Evolutionary conservation across 2,329 filamentous ascomycete species (phyloP).

Genomic region (Berkeleyomyces basicola): DNA sequence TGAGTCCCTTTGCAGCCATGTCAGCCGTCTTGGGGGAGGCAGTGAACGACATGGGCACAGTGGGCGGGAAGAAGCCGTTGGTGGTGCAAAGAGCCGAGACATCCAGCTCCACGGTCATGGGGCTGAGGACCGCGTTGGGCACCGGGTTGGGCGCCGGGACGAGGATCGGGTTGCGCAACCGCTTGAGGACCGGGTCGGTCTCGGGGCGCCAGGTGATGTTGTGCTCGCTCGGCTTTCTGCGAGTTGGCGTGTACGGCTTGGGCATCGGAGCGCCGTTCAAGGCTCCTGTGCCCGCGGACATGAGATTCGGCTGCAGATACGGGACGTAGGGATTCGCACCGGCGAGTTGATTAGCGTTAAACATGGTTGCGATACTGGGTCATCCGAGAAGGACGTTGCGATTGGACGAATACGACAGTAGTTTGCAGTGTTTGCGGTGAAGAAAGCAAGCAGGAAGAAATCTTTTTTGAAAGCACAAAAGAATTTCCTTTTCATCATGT

Average conservation of each 20-base stretch:
- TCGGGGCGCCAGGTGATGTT: not conserved
- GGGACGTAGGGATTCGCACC: too few species aligned
- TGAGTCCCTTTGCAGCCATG: not conserved
- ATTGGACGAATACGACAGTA: too few species aligned
- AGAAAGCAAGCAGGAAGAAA: too few species aligned
- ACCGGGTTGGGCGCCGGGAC: too few species aligned
- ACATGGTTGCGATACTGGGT: too few species aligned
- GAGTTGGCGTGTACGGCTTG: not conserved
- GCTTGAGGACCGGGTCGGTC: not conserved
- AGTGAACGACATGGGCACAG: not conserved
- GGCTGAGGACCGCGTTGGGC: too few species aligned
- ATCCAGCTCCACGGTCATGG: not conserved
- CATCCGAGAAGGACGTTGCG: too few species aligned
- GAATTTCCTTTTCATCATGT: not conserved
- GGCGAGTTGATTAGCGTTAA: too few species aligned
- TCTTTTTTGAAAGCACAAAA: too few species aligned
- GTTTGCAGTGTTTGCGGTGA: too few species aligned
- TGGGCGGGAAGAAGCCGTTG: not conserved
- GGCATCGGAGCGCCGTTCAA: not conserved
- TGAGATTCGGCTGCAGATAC: too few species aligned
- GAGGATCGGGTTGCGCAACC: not conserved
- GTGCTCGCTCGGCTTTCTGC: not conserved
- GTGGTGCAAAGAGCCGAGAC: not conserved
- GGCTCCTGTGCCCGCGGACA: not conserved
- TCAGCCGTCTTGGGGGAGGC: not conserved